Percentiles rank a stretch among this genome's conserved stretches.
Conservation (phyloP, 805 yeast genomes). For the Starmerella khaoyaiensis region DNA sequence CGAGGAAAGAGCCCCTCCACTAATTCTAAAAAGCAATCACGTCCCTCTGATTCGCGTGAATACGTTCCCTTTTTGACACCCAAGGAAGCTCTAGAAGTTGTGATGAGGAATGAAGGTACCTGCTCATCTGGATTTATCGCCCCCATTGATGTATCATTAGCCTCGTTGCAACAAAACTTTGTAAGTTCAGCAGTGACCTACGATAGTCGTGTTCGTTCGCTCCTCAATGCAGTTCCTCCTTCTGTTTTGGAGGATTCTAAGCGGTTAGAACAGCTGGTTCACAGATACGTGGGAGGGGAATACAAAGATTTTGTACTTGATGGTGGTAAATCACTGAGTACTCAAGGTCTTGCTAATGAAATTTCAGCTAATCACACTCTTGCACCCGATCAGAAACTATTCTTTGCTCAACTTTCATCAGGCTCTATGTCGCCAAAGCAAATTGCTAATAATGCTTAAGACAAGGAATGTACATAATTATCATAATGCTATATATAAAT, state of each 20-base stretch:
- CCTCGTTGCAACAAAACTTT: constrained; percentile 9
- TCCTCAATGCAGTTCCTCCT: constrained; percentile 11
- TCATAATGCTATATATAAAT: not conserved
- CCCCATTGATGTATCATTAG: constrained; percentile 14
- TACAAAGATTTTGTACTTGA: constrained; percentile 4
- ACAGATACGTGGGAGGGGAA: constrained; percentile 11
- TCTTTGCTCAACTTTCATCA: constrained; percentile 16
- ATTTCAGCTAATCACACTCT: constrained; percentile 13
- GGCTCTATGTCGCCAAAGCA: constrained; percentile 17
- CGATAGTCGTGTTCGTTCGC: constrained; percentile 20
- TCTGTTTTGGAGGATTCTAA: constrained; percentile 4
- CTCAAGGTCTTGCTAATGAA: constrained; percentile 8
- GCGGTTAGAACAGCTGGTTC: constrained; percentile 4
- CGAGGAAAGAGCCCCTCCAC: not conserved
- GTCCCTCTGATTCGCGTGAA: not conserved
- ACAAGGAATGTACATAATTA: not conserved
- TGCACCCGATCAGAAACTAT: constrained; percentile 6
- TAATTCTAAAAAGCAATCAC: not conserved
- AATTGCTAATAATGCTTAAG: constrained; percentile 6
- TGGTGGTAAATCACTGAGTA: not conserved
- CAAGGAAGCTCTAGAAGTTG: constrained; percentile 15
- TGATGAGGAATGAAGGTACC: constrained; percentile 14
- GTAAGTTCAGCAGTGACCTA: constrained; percentile 14
- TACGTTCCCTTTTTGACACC: constrained; percentile 9
- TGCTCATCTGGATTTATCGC: constrained; percentile 12